Evolutionary conservation across 2,329 filamentous ascomycete genomes (phyloP).

Genomic region (Exophiala alcalophila): DNA sequence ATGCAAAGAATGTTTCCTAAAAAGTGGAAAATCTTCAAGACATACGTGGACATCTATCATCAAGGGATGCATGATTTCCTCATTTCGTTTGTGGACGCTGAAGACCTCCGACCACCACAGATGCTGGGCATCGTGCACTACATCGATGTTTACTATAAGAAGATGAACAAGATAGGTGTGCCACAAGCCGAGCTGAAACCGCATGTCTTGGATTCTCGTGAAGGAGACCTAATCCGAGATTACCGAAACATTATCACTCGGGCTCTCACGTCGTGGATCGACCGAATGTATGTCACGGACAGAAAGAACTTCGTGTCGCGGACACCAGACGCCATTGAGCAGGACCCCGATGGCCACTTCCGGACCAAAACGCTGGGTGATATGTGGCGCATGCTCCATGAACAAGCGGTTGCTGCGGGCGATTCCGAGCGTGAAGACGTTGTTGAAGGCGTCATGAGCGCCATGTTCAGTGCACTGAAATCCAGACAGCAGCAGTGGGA

Average conservation of each 20-base stretch:
- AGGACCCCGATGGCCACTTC: constrained; percentile 85
- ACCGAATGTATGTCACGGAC: constrained; percentile 82
- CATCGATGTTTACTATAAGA: constrained; percentile 92
- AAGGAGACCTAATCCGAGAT: constrained; percentile 84
- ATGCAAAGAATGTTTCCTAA: constrained; percentile 90
- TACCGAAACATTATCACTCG: constrained; percentile 94
- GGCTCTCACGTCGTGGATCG: constrained; percentile 96
- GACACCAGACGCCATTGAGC: constrained; percentile 75
- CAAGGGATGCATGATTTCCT: constrained; percentile 93
- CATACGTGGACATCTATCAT: constrained; percentile 89
- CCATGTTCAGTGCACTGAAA: constrained; percentile 87
- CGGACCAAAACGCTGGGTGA: constrained; percentile 88
- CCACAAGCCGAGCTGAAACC: constrained; percentile 71
- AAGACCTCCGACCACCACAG: constrained; percentile 78
- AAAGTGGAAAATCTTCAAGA: constrained; percentile 93
- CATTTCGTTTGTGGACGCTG: constrained; percentile 75
- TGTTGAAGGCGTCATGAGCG: constrained; percentile 89
- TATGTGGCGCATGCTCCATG: constrained; percentile 95
- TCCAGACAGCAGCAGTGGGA: constrained; percentile 82
- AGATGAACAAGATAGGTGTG: constrained; percentile 89
- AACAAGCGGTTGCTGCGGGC: constrained; percentile 82
- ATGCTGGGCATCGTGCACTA: constrained; percentile 91
- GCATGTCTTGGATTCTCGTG: constrained; percentile 85
- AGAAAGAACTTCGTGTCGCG: constrained; percentile 75
- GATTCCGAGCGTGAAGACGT: constrained; percentile 86